Evolutionary conservation across 805 yeast genomes (phyloP).

Genomic region (Yamadazyma nakazawae): DNA sequence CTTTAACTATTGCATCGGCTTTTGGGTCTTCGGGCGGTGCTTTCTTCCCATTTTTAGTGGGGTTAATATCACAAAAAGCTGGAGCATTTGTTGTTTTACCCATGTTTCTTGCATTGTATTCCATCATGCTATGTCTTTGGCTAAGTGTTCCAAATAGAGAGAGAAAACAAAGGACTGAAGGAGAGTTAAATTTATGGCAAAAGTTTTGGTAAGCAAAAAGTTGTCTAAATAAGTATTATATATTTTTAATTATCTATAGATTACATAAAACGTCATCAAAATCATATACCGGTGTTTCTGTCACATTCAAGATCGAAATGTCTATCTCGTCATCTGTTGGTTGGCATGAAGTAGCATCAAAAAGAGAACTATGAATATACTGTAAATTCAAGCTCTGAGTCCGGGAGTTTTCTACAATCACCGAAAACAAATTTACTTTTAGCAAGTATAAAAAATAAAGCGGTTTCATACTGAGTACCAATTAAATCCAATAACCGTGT

Average conservation of each 20-base stretch:
- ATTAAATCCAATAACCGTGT: not conserved
- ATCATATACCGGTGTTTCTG: not conserved
- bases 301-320: conserved; percentile 20
- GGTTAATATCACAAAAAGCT: conserved; percentile 42
- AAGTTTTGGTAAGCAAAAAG: conserved; percentile 12
- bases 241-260: not conserved
- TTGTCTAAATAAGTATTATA: not conserved
- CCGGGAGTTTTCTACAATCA: conserved; percentile 32
- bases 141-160: conserved; percentile 16
- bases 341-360: conserved; percentile 15
- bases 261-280: conserved; percentile 1
- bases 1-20: conserved; percentile 50
- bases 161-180: conserved; percentile 7
- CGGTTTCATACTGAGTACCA: conserved; percentile 25
- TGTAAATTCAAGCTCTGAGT: conserved; percentile 29
- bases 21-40: conserved; percentile 62
- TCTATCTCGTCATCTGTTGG: conserved; percentile 12
- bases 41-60: conserved; percentile 50
- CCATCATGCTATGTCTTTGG: conserved; percentile 26
- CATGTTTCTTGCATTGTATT: conserved; percentile 36
- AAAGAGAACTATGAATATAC: conserved; percentile 30
- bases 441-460: conserved; percentile 32
- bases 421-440: conserved; percentile 35
- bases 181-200: conserved; percentile 11
- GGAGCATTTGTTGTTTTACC: conserved; percentile 54